Conservation (phyloP, 306 rosid species). For the Trichosanthes cucumerina region DNA sequence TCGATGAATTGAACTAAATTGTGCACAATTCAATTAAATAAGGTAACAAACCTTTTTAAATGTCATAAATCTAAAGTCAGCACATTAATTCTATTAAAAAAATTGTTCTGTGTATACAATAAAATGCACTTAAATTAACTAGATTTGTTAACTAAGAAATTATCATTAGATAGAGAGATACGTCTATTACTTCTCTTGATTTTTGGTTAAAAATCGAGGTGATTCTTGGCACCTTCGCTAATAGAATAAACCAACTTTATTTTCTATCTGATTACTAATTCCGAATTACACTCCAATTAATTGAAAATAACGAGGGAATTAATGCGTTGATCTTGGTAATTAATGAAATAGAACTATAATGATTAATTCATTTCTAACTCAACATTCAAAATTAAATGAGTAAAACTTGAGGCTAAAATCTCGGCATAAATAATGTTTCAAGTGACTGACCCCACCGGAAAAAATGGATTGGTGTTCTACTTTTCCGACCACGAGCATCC, state of each 20-base stretch:
- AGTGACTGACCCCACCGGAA: neutral
- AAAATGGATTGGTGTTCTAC: neutral
- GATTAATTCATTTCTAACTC: neutral
- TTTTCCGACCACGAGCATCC: neutral
- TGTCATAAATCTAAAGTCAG: too few relatives aligned
- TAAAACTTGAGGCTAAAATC: neutral
- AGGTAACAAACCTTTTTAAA: too few relatives aligned
- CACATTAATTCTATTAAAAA: too few relatives aligned
- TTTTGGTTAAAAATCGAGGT: too few relatives aligned
- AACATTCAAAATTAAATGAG: neutral
- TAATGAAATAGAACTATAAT: neutral
- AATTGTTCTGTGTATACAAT: too few relatives aligned
- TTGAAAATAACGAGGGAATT: neutral
- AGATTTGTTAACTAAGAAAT: too few relatives aligned
- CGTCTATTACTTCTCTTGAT: neutral
- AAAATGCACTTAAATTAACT: too few relatives aligned
- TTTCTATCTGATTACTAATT: neutral
- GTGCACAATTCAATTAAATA: too few relatives aligned
- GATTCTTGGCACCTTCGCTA: too few relatives aligned
- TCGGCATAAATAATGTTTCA: neutral
- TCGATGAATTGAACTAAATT: too few relatives aligned
- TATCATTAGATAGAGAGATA: too few relatives aligned
- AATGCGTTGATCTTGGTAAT: constrained; percentile 3
- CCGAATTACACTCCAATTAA: neutral
- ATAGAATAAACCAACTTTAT: neutral